Evolutionary conservation across 2,329 filamentous ascomycete genomes (phyloP).

Genomic region (Epichloe aotearoae): DNA sequence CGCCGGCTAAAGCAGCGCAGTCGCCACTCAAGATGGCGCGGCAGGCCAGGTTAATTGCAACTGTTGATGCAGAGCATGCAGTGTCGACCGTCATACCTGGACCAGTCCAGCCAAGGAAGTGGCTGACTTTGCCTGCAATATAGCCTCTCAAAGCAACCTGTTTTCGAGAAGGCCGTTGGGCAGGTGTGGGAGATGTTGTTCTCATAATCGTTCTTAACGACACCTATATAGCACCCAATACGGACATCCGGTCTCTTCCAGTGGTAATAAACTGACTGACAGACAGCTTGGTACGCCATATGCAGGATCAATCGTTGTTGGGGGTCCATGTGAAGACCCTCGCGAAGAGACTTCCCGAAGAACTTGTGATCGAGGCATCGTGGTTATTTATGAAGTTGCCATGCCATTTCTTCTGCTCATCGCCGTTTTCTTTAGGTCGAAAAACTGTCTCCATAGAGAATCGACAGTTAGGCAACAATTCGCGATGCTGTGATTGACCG

Average conservation of each 20-base stretch:
- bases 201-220: slow-evolving; percentile 1
- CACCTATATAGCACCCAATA: slow-evolving; percentile 4
- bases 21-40: slow-evolving; percentile 21
- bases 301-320: slow-evolving; percentile 2
- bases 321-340: slow-evolving; percentile 47
- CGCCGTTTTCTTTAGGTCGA: not conserved
- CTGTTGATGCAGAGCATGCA: slow-evolving; percentile 3
- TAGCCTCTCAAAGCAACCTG: slow-evolving; percentile 1
- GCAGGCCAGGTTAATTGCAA: slow-evolving; percentile 4
- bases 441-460: not conserved
- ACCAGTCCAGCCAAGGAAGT: slow-evolving; percentile 4
- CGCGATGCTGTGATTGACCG: slow-evolving; percentile 6
- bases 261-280: not conserved
- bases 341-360: slow-evolving; percentile 59
- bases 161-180: not conserved
- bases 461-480: slow-evolving; percentile 5
- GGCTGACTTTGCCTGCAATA: slow-evolving; percentile 3
- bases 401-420: not conserved
- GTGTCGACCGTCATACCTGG: slow-evolving; percentile 5
- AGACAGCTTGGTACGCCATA: not conserved
- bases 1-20: slow-evolving; percentile 50
- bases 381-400: slow-evolving; percentile 42
- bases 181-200: slow-evolving; percentile 1
- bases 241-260: not conserved
- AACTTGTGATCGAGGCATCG: slow-evolving; percentile 53